Percentiles rank a stretch among this genome's conserved stretches.
These are phyloP conservation scores for Wickerhamomyces sp. DNA, from an alignment of 1,139 yeast species.

Conservation along the genomic window DNA sequence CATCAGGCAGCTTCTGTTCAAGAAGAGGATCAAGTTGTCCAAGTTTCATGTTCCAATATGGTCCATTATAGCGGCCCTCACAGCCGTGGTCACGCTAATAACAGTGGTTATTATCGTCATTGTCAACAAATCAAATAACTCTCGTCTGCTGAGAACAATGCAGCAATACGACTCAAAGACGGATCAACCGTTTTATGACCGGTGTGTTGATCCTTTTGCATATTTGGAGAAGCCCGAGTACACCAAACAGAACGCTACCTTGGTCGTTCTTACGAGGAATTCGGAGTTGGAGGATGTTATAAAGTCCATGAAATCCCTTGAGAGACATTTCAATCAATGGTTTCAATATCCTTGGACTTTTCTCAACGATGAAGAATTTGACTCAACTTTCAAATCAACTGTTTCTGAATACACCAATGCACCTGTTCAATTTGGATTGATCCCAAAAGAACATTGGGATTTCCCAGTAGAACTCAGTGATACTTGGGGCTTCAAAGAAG, in stretches of 20 bases:
- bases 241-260: constrained; percentile 60
- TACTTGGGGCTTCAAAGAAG: constrained; percentile 38
- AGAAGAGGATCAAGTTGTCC: neutral
- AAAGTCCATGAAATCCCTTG: constrained; percentile 64
- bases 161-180: constrained; percentile 6
- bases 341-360: constrained; percentile 87
- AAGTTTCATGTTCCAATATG: neutral
- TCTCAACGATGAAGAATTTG: constrained; percentile 72
- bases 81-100: neutral
- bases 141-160: neutral
- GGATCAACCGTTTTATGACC: constrained; percentile 39
- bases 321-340: constrained; percentile 87
- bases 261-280: constrained; percentile 80
- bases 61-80: neutral
- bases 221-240: neutral
- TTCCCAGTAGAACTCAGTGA: constrained; percentile 25
- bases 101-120: neutral
- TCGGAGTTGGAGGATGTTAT: constrained; percentile 66
- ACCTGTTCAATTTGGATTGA: constrained; percentile 45
- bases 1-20: neutral
- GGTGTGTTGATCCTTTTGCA: constrained; percentile 33
- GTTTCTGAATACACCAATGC: constrained; percentile 49
- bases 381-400: constrained; percentile 49
- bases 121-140: neutral
- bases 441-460: constrained; percentile 28